A percentile compares a stretch with the other conserved stretches of the same genome.
Conservation (phyloP, 768 basidiomycete species). For the Porphyrellus cyaneotinctus region DNA sequence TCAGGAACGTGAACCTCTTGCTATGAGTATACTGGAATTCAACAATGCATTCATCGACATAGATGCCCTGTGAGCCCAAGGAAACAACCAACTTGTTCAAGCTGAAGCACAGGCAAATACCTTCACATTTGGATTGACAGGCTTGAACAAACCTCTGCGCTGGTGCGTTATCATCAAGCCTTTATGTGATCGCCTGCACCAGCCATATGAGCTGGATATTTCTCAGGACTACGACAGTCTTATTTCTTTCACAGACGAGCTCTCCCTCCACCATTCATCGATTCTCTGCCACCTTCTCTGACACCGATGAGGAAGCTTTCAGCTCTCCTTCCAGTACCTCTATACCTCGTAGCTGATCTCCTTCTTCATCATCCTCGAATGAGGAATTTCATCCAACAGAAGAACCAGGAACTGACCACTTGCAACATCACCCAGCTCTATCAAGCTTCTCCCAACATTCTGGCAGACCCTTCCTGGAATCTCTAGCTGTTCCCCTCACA, state of each 20-base stretch:
- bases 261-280: too few relatives aligned
- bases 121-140: neutral
- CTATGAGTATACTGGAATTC: slow-evolving; percentile 1
- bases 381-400: too few relatives aligned
- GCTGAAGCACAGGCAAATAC: neutral
- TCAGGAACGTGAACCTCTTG: neutral
- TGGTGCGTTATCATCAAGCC: neutral
- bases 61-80: neutral
- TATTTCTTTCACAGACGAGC: slow-evolving; percentile 1
- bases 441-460: too few relatives aligned
- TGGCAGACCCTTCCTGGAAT: too few relatives aligned
- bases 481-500: too few relatives aligned
- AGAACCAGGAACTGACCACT: too few relatives aligned
- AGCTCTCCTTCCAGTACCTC: too few relatives aligned
- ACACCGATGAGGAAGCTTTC: too few relatives aligned
- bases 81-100: neutral
- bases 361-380: too few relatives aligned
- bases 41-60: slow-evolving; percentile 1
- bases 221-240: slow-evolving; percentile 2
- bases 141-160: neutral
- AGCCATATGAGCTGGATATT: neutral
- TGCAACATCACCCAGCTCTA: too few relatives aligned
- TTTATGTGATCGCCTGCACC: neutral
- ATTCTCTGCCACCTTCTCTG: too few relatives aligned
- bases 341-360: too few relatives aligned